phyloP scores from a whole-genome alignment of 108 stramenopile species.

The Cyclotella choctawhatcheeana region DNA sequence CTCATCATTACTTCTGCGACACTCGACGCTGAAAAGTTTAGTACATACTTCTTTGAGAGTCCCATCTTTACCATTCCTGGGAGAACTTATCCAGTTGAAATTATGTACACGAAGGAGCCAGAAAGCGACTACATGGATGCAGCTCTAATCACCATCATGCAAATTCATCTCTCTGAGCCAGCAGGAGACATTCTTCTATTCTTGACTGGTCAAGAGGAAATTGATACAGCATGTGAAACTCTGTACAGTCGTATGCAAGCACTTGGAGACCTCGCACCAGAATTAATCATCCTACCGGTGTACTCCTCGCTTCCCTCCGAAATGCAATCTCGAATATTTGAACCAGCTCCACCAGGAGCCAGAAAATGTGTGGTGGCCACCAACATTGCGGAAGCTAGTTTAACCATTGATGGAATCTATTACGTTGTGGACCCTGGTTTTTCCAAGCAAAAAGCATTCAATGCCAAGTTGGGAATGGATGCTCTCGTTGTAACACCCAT shows the following conservation, averaged over 20 bases:
- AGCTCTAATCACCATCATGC: constrained; percentile 96
- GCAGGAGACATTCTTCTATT: constrained; percentile 97
- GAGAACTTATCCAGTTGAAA: constrained; percentile 96
- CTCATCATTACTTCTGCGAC: constrained; percentile 97
- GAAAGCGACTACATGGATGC: constrained; percentile 98
- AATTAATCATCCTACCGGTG: constrained; percentile 96
- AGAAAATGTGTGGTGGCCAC: constrained; percentile 98
- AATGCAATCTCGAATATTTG: constrained; percentile 99
- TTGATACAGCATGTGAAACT: constrained; percentile 98
- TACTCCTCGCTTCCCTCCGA: constrained; percentile 97
- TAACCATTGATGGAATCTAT: constrained; percentile 99
- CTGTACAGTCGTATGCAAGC: constrained; percentile 96
- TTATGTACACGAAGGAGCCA: constrained; percentile 97
- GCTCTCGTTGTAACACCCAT: constrained; percentile 97
- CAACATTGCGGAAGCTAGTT: constrained; percentile 98
- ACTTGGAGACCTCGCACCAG: constrained; percentile 94
- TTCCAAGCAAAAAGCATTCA: constrained; percentile 97
- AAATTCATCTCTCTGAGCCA: constrained; percentile 97
- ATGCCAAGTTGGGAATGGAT: constrained; percentile 98
- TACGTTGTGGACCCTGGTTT: constrained; percentile 99
- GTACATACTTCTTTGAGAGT: constrained; percentile 93
- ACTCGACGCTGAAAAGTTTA: constrained; percentile 98
- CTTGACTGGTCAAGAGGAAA: constrained; percentile 99
- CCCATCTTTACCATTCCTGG: constrained; percentile 99
- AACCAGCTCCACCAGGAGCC: constrained; percentile 93